A percentile compares a stretch with the other conserved stretches of the same genome.
These are phyloP conservation scores for Elsinoe batatas DNA, from an alignment of 2,329 filamentous ascomycete genomes.

Conservation along the genomic window DNA sequence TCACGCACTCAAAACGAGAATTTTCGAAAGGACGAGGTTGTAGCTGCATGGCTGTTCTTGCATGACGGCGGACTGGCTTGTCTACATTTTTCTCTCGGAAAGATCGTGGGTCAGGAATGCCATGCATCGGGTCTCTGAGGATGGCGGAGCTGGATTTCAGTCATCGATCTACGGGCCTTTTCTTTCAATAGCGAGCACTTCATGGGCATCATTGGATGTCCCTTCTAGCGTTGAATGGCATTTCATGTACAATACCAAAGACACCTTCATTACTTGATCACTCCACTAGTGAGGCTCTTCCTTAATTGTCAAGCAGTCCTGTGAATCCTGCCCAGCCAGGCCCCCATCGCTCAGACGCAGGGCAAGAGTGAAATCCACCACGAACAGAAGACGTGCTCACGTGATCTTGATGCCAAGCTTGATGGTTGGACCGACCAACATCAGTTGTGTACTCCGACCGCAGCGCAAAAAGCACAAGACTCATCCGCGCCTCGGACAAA, in stretches of 20 bases:
- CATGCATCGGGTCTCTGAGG: conserved; percentile 4
- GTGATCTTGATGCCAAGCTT: not conserved
- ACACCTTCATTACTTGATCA: not conserved
- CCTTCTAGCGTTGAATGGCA: conserved; percentile 8
- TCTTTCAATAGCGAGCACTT: conserved; percentile 10
- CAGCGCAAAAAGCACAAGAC: no score
- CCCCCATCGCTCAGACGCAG: not conserved
- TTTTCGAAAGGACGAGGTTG: not conserved
- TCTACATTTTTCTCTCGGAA: not conserved
- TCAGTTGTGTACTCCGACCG: not conserved
- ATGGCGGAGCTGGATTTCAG: conserved; percentile 13
- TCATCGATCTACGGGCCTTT: not conserved
- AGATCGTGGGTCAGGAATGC: not conserved
- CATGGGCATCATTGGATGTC: not conserved
- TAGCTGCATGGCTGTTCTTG: not conserved
- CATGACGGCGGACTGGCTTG: not conserved
- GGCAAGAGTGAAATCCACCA: conserved; percentile 10
- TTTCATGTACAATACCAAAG: conserved; percentile 8
- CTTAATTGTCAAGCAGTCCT: not conserved
- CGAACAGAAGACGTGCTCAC: not conserved
- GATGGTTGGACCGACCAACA: not conserved
- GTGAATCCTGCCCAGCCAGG: not conserved
- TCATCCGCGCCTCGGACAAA: no score
- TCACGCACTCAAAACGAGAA: not conserved
- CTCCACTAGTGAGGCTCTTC: not conserved